Conservation (phyloP, 2,329 filamentous ascomycete species). For the Beauveria caledonica region DNA sequence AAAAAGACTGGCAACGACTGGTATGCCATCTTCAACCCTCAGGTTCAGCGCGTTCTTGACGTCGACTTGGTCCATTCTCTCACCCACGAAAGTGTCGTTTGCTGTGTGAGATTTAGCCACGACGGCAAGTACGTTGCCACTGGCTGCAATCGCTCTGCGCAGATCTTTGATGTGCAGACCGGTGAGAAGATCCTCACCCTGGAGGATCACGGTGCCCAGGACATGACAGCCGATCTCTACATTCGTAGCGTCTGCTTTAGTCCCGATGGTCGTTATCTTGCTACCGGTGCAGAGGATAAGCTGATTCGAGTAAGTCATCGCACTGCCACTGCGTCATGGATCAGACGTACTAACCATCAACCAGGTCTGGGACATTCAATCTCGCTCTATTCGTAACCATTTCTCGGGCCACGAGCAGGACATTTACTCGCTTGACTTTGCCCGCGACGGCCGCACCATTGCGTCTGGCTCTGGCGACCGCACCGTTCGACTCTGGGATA, state of each 20-base stretch:
- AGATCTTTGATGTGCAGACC: slow-evolving; percentile 89
- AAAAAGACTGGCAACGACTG: slow-evolving; percentile 89
- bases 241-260: slow-evolving; percentile 98
- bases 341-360: slow-evolving; percentile 9
- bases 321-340: background rate
- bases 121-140: slow-evolving; percentile 95
- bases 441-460: slow-evolving; percentile 85
- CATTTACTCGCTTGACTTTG: slow-evolving; percentile 94
- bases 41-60: slow-evolving; percentile 80
- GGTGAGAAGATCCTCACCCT: slow-evolving; percentile 84
- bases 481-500: slow-evolving; percentile 93
- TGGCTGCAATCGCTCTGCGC: slow-evolving; percentile 96
- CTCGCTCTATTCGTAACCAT: slow-evolving; percentile 76
- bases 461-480: slow-evolving; percentile 92
- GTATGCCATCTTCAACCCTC: slow-evolving; percentile 95
- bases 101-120: slow-evolving; percentile 92
- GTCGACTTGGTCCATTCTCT: slow-evolving; percentile 92
- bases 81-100: slow-evolving; percentile 91
- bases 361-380: slow-evolving; percentile 89
- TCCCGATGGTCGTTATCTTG: slow-evolving; percentile 86
- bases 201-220: slow-evolving; percentile 72
- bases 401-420: slow-evolving; percentile 98
- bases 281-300: slow-evolving; percentile 96
- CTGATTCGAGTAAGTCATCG: slow-evolving; percentile 71
- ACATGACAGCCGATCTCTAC: slow-evolving; percentile 86